phyloP scores from a whole-genome alignment of 2,329 filamentous ascomycete genomes.

The Chrysoporthe cubensis region DNA sequence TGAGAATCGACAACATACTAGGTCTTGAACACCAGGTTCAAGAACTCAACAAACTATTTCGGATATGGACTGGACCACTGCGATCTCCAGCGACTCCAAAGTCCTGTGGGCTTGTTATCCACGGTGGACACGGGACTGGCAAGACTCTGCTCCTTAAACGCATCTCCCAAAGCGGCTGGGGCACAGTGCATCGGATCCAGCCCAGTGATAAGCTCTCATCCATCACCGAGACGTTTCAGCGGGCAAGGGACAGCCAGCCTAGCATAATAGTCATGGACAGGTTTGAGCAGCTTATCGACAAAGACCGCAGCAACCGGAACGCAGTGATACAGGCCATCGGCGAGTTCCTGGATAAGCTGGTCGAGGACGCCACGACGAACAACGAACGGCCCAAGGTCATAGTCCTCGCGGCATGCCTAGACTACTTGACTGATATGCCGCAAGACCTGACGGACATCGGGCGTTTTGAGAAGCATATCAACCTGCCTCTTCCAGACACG shows the following conservation, averaged over 20 bases:
- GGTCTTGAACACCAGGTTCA: constrained; percentile 68
- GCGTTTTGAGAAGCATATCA: constrained; percentile 70
- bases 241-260: constrained; percentile 70
- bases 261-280: constrained; percentile 81
- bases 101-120: constrained; percentile 69
- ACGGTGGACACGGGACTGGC: constrained; percentile 83
- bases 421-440: constrained; percentile 74
- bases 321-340: constrained; percentile 55
- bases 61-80: constrained; percentile 35
- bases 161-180: constrained; percentile 72
- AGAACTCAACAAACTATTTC: constrained; percentile 69
- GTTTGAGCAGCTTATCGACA: constrained; percentile 70
- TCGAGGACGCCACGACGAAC: constrained; percentile 42
- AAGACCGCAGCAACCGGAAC: constrained; percentile 55
- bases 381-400: constrained; percentile 61
- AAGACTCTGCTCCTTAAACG: constrained; percentile 76
- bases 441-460: constrained; percentile 65
- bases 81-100: constrained; percentile 40
- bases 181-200: constrained; percentile 65
- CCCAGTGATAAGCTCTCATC: constrained; percentile 59
- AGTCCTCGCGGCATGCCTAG: constrained; percentile 73
- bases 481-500: constrained; percentile 77
- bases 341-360: constrained; percentile 57
- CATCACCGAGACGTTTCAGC: constrained; percentile 70
- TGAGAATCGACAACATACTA: constrained; percentile 62